Base-by-base conservation (phyloP, 495 filamentous ascomycete species). In the Penicillium robsamsonii region DNA sequence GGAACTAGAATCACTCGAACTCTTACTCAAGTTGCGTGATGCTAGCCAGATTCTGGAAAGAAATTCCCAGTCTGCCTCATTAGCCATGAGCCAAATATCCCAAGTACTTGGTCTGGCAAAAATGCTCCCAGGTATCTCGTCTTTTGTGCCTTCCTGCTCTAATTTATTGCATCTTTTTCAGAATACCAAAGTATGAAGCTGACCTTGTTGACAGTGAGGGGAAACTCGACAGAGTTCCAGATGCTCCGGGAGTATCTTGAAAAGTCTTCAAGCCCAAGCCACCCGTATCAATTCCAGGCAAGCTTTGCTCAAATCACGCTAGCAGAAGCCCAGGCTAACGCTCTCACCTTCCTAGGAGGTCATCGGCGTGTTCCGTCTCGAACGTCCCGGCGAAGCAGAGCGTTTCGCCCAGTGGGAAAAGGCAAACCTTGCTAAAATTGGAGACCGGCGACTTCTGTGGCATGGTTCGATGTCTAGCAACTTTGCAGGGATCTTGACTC, bases 401-500 rank as follows among this genome's bases (percentile, higher is more conserved):
- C 80, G 84, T 3, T 87, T 89, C 61, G 61, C 79, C 9, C 70
- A 78, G 11, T 78, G 73, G 17, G 52, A 60, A 2, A 81, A 66
- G 56, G 65, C 74, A 29, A 73, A 67, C 9, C 51, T 59, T 24
- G 67, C 71, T 51, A 66, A 63, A 1, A 29, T 42, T 8, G 72
- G 69, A 29, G 78, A 88, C 47, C 78, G 83, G 27, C 78, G 81
- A 20, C 81, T 92, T 7, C 76, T 94, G 9, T 94, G 90, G 89
- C 90, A 94, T 62, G 89, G 88, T 17, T 69, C 69, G 0, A 74
- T 81, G 0, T 69, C 73, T 17, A 86, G 81, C 20, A 91, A 92
- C 62, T 91, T 86, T 62, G 80, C 79, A 38, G 86, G 87, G 38
- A 91, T 93, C 29, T 75, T 93, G 20, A 83, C 78, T 41, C 85